phyloP scores from a whole-genome alignment of 176 grass and related monocot species.

The Bolboschoenus planiculmis region DNA sequence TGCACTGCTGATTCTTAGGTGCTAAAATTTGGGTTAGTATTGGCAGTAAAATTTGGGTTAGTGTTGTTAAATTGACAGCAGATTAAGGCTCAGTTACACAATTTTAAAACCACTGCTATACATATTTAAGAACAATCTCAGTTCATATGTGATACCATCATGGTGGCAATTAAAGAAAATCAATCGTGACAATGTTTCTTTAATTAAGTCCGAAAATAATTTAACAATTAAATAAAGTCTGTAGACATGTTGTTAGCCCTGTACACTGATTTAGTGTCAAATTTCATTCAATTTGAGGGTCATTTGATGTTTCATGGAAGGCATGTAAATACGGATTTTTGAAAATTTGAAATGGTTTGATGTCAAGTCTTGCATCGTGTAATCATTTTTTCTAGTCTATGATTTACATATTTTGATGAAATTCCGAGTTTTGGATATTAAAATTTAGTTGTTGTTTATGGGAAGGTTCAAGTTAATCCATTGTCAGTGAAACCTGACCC shows the following conservation, averaged over 20 bases:
- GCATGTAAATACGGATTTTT: background rate
- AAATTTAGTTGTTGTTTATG: background rate
- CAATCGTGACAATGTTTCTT: background rate
- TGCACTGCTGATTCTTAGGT: background rate
- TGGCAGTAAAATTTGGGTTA: background rate
- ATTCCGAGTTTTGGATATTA: background rate
- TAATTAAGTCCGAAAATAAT: background rate
- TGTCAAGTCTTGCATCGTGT: background rate
- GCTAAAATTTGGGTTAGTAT: background rate
- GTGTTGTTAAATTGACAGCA: background rate
- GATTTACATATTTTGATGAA: background rate
- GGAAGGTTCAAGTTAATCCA: background rate
- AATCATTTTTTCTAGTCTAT: background rate
- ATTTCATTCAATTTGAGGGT: background rate
- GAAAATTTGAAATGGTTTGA: background rate
- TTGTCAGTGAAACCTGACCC: background rate
- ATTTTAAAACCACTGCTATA: background rate
- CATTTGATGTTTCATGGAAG: background rate
- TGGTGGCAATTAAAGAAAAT: background rate
- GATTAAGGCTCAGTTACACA: background rate
- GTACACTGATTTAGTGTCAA: background rate
- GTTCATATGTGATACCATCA: background rate
- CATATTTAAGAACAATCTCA: background rate
- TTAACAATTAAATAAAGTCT: background rate
- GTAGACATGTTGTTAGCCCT: background rate